These are phyloP conservation scores for Chlorella vulgaris DNA, from an alignment of 139 green algal species.

Conservation along the genomic window DNA sequence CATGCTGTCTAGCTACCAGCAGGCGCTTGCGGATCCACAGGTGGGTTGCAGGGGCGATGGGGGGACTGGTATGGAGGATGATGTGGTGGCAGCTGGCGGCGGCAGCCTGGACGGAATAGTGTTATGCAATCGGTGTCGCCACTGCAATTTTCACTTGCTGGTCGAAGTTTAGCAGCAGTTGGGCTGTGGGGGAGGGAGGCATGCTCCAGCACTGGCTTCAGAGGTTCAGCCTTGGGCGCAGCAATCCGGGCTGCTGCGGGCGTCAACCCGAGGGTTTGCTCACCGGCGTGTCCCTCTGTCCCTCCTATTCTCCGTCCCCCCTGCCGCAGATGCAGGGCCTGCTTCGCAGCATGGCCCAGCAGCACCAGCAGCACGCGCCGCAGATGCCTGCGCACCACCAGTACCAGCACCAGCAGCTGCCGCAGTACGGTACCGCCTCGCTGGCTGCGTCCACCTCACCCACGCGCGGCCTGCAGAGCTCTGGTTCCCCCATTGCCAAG, in stretches of 20 bases:
- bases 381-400: neutral
- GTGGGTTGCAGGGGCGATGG: neutral
- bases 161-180: no score
- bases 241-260: no score
- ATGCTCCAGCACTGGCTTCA: no score
- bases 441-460: neutral
- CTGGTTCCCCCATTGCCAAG: slow-evolving; percentile 4
- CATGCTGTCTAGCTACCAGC: slow-evolving; percentile 16
- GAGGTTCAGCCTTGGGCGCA: no score
- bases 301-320: neutral
- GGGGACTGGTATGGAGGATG: neutral
- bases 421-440: neutral
- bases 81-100: no score
- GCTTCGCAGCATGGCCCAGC: neutral
- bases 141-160: no score
- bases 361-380: neutral
- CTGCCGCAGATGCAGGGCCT: slow-evolving; percentile 23
- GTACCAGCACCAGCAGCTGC: neutral
- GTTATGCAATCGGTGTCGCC: no score
- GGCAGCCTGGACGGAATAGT: no score
- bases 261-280: no score
- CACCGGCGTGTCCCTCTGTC: neutral
- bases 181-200: no score
- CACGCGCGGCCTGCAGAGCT: slow-evolving; percentile 13
- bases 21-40: slow-evolving; percentile 7